Percentiles rank a stretch among this genome's conserved stretches.
Conservation (phyloP, 2,329 filamentous ascomycete genomes). For the Verticillium klebahnii region DNA sequence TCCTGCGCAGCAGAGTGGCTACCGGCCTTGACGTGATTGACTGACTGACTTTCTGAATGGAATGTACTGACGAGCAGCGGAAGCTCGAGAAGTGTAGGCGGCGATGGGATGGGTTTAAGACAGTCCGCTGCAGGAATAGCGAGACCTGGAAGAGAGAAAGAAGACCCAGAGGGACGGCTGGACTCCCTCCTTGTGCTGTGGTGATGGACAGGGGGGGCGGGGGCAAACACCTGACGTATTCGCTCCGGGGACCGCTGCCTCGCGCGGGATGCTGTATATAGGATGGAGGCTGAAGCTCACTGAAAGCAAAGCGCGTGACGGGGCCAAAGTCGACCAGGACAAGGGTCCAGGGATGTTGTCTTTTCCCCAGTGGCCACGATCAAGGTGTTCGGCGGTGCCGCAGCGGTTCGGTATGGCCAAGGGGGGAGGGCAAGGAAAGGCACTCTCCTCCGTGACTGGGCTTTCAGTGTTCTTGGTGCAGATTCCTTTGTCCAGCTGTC, state of each 20-base stretch:
- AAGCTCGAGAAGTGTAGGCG: conserved; percentile 16
- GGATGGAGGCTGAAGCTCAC: conserved; percentile 11
- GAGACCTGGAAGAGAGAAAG: conserved; percentile 3
- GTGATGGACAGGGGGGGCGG: not conserved
- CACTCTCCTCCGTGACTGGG: not conserved
- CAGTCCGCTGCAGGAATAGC: conserved; percentile 19
- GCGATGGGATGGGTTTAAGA: conserved; percentile 22
- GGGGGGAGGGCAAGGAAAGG: conserved; percentile 6
- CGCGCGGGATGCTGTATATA: not conserved
- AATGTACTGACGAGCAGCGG: conserved; percentile 3
- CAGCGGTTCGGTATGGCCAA: conserved; percentile 5
- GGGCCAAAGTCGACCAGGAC: conserved; percentile 18
- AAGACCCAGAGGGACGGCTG: not conserved
- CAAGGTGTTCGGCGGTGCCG: not conserved
- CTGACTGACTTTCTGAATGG: conserved; percentile 2
- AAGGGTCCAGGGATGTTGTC: conserved; percentile 15
- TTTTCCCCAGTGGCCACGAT: conserved; percentile 15
- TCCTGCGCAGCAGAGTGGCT: not conserved
- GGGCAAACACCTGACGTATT: conserved; percentile 3
- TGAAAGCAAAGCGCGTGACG: not conserved
- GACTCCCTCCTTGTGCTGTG: not conserved
- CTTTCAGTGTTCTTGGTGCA: conserved; percentile 35
- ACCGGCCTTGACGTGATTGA: not conserved
- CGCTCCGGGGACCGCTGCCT: not conserved
- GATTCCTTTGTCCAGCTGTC: conserved; percentile 44